A percentile compares a stretch with the other conserved stretches of the same genome.
phyloP scores from a whole-genome alignment of 352 stramenopile species.

The Hyaloperonospora arabidopsidis region DNA sequence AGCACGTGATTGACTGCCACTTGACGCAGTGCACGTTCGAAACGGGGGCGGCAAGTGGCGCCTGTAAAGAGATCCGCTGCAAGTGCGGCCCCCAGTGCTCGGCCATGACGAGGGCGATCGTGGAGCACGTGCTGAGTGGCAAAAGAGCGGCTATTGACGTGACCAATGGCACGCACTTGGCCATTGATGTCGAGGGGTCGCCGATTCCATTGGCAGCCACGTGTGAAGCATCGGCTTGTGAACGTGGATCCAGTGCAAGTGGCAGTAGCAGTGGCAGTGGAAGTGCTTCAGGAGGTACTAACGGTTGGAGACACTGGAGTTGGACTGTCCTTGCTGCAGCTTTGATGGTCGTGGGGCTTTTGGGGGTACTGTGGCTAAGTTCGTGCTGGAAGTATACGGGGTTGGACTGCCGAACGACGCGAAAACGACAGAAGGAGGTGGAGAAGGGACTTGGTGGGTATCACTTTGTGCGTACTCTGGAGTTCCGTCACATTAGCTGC shows the following conservation, averaged over 20 bases:
- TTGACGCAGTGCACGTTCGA: constrained; percentile 45
- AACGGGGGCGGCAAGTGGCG: constrained; percentile 31
- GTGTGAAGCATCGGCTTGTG: constrained; percentile 58
- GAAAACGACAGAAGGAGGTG: constrained; percentile 3
- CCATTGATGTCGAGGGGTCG: constrained; percentile 62
- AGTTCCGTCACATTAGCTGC: constrained; percentile 55
- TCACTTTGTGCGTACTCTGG: constrained; percentile 34
- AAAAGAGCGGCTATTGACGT: constrained; percentile 54
- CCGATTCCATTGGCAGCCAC: constrained; percentile 58
- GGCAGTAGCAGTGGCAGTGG: too few species aligned
- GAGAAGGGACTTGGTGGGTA: constrained; percentile 17
- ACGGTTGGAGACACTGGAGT: constrained; percentile 7
- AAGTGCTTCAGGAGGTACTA: constrained; percentile 15
- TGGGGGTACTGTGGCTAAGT: too few species aligned
- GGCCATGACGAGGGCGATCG: constrained; percentile 49
- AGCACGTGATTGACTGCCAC: constrained; percentile 68
- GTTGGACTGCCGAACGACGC: constrained; percentile 16
- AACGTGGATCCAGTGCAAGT: too few species aligned
- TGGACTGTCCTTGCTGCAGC: constrained; percentile 1
- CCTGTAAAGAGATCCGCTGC: constrained; percentile 50
- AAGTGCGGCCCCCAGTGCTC: constrained; percentile 58
- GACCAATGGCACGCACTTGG: constrained; percentile 36
- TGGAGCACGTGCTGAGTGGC: constrained; percentile 56
- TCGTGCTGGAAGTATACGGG: constrained; percentile 13
- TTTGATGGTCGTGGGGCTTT: not conserved